phyloP scores from a whole-genome alignment of 2,329 filamentous ascomycete species.

The Madurella mycetomatis region DNA sequence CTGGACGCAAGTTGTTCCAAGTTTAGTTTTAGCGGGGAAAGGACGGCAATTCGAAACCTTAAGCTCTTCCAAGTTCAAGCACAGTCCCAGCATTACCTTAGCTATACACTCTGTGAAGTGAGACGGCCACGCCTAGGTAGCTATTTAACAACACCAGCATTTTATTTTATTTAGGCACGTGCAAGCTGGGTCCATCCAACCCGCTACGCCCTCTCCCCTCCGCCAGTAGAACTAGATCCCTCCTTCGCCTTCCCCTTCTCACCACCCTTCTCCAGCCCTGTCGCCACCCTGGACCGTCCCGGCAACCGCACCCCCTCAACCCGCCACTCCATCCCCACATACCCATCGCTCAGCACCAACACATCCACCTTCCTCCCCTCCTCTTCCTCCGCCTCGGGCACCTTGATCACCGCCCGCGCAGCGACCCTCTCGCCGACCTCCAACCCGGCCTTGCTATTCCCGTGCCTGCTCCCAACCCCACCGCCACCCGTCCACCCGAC shows the following conservation, averaged over 20 bases:
- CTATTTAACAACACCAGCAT: neutral
- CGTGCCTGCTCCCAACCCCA: slow-evolving; percentile 16
- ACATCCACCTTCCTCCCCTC: slow-evolving; percentile 65
- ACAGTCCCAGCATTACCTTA: too few species aligned
- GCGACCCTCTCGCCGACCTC: slow-evolving; percentile 44
- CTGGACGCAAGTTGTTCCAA: too few species aligned
- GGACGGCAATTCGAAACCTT: too few species aligned
- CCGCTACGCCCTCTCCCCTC: neutral
- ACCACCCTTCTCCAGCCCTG: slow-evolving; percentile 31
- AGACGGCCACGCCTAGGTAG: too few species aligned
- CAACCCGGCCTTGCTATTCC: slow-evolving; percentile 29
- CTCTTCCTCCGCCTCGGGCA: slow-evolving; percentile 46
- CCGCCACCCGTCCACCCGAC: slow-evolving; percentile 61
- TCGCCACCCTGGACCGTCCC: slow-evolving; percentile 43
- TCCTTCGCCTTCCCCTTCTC: neutral
- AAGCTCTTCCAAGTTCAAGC: too few species aligned
- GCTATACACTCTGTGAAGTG: too few species aligned
- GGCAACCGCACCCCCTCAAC: slow-evolving; percentile 50
- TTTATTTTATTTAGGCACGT: neutral
- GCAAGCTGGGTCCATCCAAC: neutral
- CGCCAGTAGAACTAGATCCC: neutral
- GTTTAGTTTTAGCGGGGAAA: too few species aligned
- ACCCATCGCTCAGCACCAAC: slow-evolving; percentile 78
- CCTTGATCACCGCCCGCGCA: slow-evolving; percentile 54
- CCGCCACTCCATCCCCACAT: slow-evolving; percentile 66